Conservation (phyloP, 75 land plant species). For the Pinus albicaulis region DNA sequence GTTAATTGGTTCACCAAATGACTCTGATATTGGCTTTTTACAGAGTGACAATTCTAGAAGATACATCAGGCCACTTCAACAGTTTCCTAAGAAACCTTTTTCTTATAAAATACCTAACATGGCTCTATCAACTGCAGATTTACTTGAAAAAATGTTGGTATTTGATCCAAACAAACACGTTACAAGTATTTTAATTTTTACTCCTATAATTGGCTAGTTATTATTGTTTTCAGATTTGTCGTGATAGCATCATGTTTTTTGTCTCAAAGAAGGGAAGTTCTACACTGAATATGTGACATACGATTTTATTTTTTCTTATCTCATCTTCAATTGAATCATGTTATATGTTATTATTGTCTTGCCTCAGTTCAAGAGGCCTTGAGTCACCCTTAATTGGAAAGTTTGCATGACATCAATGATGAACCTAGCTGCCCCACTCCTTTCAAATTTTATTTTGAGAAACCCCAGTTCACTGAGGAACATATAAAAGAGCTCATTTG, state of each 20-base stretch:
- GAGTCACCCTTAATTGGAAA: conserved; percentile 77
- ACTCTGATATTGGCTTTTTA: conserved; percentile 84
- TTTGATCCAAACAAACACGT: conserved; percentile 85
- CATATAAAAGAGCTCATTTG: conserved; percentile 87
- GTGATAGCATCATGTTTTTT: conserved; percentile 51
- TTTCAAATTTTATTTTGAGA: conserved; percentile 86
- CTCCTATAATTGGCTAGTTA: neutral
- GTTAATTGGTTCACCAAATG: conserved; percentile 93
- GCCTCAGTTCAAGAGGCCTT: conserved; percentile 75
- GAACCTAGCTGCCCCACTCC: conserved; percentile 75
- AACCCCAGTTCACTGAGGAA: conserved; percentile 80
- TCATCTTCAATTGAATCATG: too few relatives aligned
- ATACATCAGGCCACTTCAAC: conserved; percentile 80
- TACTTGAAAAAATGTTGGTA: conserved; percentile 87
- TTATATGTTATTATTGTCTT: neutral
- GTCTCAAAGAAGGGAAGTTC: conserved; percentile 41
- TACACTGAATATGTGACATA: neutral
- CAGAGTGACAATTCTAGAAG: conserved; percentile 89
- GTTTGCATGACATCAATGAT: conserved; percentile 84
- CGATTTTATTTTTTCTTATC: neutral
- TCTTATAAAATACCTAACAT: conserved; percentile 54
- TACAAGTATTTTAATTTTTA: conserved; percentile 43
- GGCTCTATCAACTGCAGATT: conserved; percentile 64
- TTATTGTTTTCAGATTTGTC: neutral
- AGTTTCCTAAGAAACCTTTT: conserved; percentile 64